phyloP scores from a whole-genome alignment of 495 filamentous ascomycete species.

The Glonium stellatum region DNA sequence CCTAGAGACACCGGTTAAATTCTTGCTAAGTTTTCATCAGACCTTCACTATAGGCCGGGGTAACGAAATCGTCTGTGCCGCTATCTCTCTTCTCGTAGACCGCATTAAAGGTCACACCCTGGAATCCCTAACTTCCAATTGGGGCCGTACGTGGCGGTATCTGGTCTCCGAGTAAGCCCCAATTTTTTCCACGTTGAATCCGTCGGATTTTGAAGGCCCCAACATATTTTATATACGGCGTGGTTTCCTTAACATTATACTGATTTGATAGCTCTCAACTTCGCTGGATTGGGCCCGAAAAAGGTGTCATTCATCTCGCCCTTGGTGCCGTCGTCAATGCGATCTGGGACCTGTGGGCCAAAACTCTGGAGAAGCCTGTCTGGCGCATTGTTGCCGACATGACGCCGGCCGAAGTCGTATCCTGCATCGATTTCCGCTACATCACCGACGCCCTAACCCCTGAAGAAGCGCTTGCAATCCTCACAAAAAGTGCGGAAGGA shows the following conservation, averaged over 20 bases:
- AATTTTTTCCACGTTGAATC: no score
- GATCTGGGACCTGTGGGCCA: slow-evolving; percentile 93
- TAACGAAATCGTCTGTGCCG: slow-evolving; percentile 86
- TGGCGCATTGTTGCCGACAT: slow-evolving; percentile 89
- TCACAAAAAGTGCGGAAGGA: slow-evolving; percentile 53
- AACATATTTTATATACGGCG: no score
- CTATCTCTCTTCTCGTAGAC: slow-evolving; percentile 68
- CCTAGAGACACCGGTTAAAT: background rate
- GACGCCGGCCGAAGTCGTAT: slow-evolving; percentile 76
- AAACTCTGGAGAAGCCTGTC: slow-evolving; percentile 74
- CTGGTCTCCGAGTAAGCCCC: slow-evolving; percentile 60
- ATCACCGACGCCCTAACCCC: slow-evolving; percentile 90
- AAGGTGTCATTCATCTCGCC: slow-evolving; percentile 89
- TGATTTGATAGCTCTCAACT: slow-evolving; percentile 52
- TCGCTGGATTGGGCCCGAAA: slow-evolving; percentile 93
- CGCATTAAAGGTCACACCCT: slow-evolving; percentile 68
- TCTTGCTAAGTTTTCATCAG: slow-evolving; percentile 36
- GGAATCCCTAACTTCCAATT: slow-evolving; percentile 66
- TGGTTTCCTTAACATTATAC: no score
- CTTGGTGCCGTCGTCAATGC: slow-evolving; percentile 88
- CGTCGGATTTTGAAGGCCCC: no score
- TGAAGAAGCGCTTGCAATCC: slow-evolving; percentile 68
- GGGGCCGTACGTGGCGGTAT: slow-evolving; percentile 85
- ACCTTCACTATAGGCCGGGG: slow-evolving; percentile 96
- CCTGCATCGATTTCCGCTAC: slow-evolving; percentile 87